A percentile compares a stretch with the other conserved stretches of the same genome.
Evolutionary conservation across 2,329 filamentous ascomycete species (phyloP).

Genomic region (Aureobasidium lini): DNA sequence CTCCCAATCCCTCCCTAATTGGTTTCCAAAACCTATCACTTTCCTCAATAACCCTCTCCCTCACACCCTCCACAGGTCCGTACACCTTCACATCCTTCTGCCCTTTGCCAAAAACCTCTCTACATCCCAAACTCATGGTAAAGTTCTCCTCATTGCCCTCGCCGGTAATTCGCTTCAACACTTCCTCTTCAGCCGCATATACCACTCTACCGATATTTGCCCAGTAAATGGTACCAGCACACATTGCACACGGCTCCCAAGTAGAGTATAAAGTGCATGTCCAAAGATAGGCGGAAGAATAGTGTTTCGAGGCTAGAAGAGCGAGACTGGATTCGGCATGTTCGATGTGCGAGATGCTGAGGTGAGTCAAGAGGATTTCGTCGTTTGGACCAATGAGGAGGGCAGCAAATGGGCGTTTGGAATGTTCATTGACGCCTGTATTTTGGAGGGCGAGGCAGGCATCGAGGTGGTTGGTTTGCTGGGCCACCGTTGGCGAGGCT

Average conservation of each 20-base stretch:
- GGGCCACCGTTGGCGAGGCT: background rate
- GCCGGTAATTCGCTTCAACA: conserved; percentile 39
- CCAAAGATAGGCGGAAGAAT: conserved; percentile 41
- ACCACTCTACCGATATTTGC: conserved; percentile 47
- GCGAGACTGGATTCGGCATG: conserved; percentile 47
- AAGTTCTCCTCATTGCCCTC: conserved; percentile 45
- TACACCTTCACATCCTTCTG: conserved; percentile 45
- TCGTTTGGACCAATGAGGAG: conserved; percentile 45
- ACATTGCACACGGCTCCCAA: conserved; percentile 52
- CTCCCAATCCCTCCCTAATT: conserved; percentile 6
- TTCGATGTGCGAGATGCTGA: conserved; percentile 46
- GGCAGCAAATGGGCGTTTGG: conserved; percentile 44
- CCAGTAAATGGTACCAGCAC: conserved; percentile 43
- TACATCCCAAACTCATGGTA: conserved; percentile 44
- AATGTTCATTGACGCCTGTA: conserved; percentile 34
- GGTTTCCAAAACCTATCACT: conserved; percentile 39
- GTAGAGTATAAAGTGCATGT: conserved; percentile 45
- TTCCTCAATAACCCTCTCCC: conserved; percentile 38
- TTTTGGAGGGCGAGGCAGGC: conserved; percentile 37
- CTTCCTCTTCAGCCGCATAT: conserved; percentile 44
- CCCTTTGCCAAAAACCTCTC: conserved; percentile 38
- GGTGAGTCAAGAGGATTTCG: conserved; percentile 42
- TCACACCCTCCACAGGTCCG: conserved; percentile 41
- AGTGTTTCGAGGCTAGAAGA: conserved; percentile 43
- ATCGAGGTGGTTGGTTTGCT: conserved; percentile 7